These are phyloP conservation scores for Trichoderma endophyticum DNA, from an alignment of 2,329 filamentous ascomycete species.

Conservation along the genomic window DNA sequence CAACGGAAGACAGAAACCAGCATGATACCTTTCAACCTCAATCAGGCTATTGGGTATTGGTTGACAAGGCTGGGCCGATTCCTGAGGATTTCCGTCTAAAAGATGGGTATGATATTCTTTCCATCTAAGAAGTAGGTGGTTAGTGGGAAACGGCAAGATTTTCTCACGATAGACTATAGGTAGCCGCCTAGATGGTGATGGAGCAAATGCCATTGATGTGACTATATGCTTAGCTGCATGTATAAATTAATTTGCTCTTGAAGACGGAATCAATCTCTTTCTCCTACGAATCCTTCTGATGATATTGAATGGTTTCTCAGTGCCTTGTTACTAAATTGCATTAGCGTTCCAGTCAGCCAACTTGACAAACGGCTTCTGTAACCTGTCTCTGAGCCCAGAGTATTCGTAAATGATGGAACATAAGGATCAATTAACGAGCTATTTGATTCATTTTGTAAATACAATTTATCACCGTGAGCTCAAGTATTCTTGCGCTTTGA, in stretches of 20 bases:
- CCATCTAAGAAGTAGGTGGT: neutral
- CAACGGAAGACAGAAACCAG: neutral
- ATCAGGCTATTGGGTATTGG: neutral
- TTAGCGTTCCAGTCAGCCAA: neutral
- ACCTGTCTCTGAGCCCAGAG: neutral
- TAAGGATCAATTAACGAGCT: neutral
- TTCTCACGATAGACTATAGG: neutral
- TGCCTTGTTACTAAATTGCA: no score
- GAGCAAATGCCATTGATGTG: neutral
- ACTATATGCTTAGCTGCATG: neutral
- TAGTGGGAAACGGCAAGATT: neutral
- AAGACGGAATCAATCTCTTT: no score
- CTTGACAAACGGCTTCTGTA: neutral
- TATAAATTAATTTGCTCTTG: neutral
- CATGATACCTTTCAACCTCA: slow-evolving; percentile 1
- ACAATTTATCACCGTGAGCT: neutral
- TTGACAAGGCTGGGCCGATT: neutral
- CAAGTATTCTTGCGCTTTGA: neutral
- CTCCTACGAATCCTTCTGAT: no score
- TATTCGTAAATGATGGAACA: neutral
- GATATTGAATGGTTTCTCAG: no score
- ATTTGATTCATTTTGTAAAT: neutral
- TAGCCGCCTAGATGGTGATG: neutral
- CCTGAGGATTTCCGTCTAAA: neutral
- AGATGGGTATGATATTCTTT: neutral